These are phyloP conservation scores for Pleurotus tuber-regium DNA, from an alignment of 768 basidiomycete genomes.

Conservation along the genomic window DNA sequence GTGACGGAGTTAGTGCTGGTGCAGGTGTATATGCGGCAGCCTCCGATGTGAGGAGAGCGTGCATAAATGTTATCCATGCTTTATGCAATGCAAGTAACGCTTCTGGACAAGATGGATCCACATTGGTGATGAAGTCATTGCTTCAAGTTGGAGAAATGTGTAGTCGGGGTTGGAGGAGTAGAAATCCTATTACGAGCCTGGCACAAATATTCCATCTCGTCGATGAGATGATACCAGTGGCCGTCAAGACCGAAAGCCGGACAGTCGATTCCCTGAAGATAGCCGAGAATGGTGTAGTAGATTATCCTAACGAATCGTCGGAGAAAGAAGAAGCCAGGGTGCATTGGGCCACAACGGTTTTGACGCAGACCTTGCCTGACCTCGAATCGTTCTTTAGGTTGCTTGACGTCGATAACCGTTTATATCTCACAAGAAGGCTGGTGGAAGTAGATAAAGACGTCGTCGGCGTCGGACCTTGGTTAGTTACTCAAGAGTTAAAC, in stretches of 20 bases:
- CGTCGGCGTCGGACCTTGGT: conserved; percentile 65
- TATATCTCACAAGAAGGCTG: conserved; percentile 52
- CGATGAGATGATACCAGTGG: conserved; percentile 52
- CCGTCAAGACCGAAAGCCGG: conserved; percentile 12
- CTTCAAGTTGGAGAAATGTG: conserved; percentile 2
- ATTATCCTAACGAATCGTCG: not conserved
- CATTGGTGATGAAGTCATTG: conserved; percentile 7
- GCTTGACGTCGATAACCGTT: conserved; percentile 54
- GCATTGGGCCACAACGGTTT: conserved; percentile 49
- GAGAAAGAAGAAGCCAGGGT: conserved; percentile 30
- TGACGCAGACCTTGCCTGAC: conserved; percentile 58
- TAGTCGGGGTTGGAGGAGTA: not conserved
- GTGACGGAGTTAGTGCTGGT: not conserved
- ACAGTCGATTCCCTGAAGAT: conserved; percentile 9
- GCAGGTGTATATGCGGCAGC: conserved; percentile 1
- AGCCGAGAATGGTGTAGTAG: not conserved
- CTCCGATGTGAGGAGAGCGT: not conserved
- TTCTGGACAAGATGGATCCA: not conserved
- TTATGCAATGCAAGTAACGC: not conserved
- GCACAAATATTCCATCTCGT: conserved; percentile 53
- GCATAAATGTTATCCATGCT: not conserved
- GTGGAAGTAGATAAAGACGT: conserved; percentile 54
- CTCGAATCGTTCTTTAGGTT: conserved; percentile 52
- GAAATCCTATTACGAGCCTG: not conserved
- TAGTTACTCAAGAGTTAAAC: conserved; percentile 63